A percentile compares a stretch with the other conserved stretches of the same genome.
phyloP scores from a whole-genome alignment of 2,329 filamentous ascomycete genomes.

The Ascochyta lentis region DNA sequence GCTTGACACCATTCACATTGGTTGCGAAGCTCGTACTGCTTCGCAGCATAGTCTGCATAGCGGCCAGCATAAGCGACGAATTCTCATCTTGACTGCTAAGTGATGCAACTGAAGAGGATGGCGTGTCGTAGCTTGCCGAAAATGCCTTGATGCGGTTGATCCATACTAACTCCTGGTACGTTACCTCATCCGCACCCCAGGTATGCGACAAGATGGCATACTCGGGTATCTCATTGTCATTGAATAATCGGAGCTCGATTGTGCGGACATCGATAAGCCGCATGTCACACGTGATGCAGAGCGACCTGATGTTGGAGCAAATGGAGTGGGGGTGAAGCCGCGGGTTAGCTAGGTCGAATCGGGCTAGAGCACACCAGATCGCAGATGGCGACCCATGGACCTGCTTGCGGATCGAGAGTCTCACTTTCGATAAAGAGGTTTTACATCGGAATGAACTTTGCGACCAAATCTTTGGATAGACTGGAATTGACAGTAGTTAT shows the following conservation, averaged over 20 bases:
- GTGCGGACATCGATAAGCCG: conserved; percentile 36
- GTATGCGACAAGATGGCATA: conserved; percentile 34
- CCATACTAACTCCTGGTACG: conserved; percentile 23
- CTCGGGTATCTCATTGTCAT: conserved; percentile 25
- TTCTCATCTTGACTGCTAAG: conserved; percentile 6
- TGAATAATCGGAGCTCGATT: conserved; percentile 30
- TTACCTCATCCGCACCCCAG: conserved; percentile 29
- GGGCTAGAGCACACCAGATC: not conserved
- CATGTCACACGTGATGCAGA: conserved; percentile 24
- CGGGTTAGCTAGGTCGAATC: not conserved
- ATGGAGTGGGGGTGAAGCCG: not conserved
- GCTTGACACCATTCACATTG: conserved; percentile 11
- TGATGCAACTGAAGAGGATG: conserved; percentile 5
- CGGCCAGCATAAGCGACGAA: conserved; percentile 15
- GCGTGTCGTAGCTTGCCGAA: conserved; percentile 8
- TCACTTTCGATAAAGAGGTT: not conserved
- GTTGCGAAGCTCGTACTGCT: conserved; percentile 15
- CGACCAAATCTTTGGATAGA: not conserved
- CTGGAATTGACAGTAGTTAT: not conserved
- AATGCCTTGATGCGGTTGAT: conserved; percentile 22
- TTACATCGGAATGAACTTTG: not conserved
- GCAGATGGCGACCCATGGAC: not conserved
- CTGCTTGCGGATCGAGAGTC: conserved; percentile 1
- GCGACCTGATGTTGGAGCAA: not conserved
- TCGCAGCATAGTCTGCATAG: conserved; percentile 23